Conservation (phyloP, 148 eudicot species). For the Euryodendron excelsum region DNA sequence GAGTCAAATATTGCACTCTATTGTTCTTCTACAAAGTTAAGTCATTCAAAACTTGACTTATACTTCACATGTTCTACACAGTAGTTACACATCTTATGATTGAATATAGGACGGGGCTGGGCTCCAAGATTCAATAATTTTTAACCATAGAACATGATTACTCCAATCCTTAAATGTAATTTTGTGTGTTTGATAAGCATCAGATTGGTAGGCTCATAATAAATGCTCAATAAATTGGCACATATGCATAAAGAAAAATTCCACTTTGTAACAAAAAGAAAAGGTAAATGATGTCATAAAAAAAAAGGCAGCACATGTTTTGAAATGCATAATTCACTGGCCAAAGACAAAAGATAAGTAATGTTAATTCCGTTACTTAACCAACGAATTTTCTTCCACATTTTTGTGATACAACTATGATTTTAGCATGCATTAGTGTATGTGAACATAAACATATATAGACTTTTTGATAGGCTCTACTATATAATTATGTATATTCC, state of each 20-base stretch:
- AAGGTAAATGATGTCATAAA: too few species aligned
- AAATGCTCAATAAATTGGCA: too few species aligned
- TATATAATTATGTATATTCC: neutral
- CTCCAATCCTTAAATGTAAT: neutral
- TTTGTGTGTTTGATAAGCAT: neutral
- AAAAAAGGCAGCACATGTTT: neutral
- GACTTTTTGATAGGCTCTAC: neutral
- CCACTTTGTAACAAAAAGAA: too few species aligned
- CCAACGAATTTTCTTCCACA: neutral
- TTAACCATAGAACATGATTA: neutral
- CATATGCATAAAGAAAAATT: too few species aligned
- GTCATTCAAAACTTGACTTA: neutral
- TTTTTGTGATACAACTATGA: neutral
- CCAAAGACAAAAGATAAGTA: neutral
- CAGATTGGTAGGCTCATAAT: neutral
- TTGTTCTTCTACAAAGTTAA: neutral
- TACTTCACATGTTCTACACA: too few species aligned
- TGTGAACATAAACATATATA: neutral
- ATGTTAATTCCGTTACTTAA: neutral
- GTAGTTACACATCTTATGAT: too few species aligned
- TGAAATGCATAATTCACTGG: neutral
- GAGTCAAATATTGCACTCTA: neutral
- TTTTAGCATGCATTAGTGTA: neutral
- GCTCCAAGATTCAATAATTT: neutral
- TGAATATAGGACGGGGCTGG: neutral